Evolutionary conservation across 2,329 filamentous ascomycete species (phyloP).

Genomic region (Penicillium crustosum): DNA sequence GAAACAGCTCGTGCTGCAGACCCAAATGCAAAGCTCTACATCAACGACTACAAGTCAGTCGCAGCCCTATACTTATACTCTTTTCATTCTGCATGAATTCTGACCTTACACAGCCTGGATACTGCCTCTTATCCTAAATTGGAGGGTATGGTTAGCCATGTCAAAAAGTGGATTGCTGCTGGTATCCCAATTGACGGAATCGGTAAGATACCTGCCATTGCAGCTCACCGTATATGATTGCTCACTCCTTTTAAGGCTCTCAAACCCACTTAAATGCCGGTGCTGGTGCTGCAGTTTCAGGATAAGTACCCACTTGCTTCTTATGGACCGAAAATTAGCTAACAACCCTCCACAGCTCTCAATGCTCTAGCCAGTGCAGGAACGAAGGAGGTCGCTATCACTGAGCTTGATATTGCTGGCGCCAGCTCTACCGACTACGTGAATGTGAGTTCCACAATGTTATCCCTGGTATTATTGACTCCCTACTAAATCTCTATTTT

Average conservation of each 20-base stretch:
- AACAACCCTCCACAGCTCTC: conserved; percentile 47
- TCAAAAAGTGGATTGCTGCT: conserved; percentile 62
- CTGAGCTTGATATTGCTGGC: conserved; percentile 66
- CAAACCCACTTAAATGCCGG: conserved; percentile 50
- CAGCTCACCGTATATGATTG: conserved; percentile 16
- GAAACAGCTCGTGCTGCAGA: conserved; percentile 66
- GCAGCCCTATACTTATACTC: background rate
- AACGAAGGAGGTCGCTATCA: conserved; percentile 60
- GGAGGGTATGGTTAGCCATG: conserved; percentile 55
- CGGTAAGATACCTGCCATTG: conserved; percentile 28
- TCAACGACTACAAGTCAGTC: conserved; percentile 63
- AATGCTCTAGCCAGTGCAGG: conserved; percentile 53
- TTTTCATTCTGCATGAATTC: background rate
- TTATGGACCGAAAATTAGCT: conserved; percentile 8
- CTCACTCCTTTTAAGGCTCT: conserved; percentile 42
- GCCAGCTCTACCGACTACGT: conserved; percentile 59
- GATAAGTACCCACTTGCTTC: conserved; percentile 1
- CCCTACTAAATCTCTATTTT: background rate
- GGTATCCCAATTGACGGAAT: conserved; percentile 68
- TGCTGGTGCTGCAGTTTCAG: background rate
- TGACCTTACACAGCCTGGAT: conserved; percentile 59
- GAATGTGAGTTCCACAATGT: conserved; percentile 37
- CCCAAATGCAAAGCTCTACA: conserved; percentile 68
- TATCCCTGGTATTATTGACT: conserved; percentile 12
- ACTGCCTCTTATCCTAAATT: conserved; percentile 59